Evolutionary conservation across 2,329 filamentous ascomycete genomes (phyloP), one percentile per base, ranked within the genome.

Genomic region (Microdochium trichocladiopsis): DNA sequence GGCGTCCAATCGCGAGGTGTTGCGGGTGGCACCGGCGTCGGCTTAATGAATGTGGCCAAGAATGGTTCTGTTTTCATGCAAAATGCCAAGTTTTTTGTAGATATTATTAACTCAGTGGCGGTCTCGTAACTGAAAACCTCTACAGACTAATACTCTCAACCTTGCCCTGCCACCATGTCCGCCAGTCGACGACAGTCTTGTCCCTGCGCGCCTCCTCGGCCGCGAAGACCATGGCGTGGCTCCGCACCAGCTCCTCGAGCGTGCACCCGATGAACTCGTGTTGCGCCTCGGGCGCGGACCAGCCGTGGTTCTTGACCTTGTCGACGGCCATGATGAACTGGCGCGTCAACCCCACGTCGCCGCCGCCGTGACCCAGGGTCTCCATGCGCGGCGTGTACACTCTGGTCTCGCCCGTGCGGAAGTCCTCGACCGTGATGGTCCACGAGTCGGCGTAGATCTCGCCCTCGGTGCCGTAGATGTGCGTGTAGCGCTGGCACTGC

Each of bases 171-270:
- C 90, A 96, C 89, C 90, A 96, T 48, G 77, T 69, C 45, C 72
- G 70, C 84, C 89, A 96, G 58, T 87, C 78, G 3, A 97, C 71
- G 8, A 94, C 84, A 64, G 79, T 84, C 62, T 79, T 82, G 50
- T 78, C 76, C 49, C 73, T 75, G 61, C 93, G 80, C 4, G 93
- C 90, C 61, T 95, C 88, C 70, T 97, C 94, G 0, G 93, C 94
- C 23, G 90, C 92, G 73, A 96, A 99, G 0, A 96, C 93, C 70
- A 94, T 81, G 2, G 88, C 92, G 71, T 97, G 94, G 63, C 90
- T 95, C 49, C 87, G 78, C n/a, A 97, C 78, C 1, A 87, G 83
- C 63, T 97, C 94, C 52, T 96, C 90, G 8, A 96, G 71, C 12
- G 86, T 88, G 69, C 90, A 95, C 0, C 90, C 91, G 24, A 97